phyloP scores from a whole-genome alignment of 2,329 filamentous ascomycete genomes.

The Ophiostoma quercus region DNA sequence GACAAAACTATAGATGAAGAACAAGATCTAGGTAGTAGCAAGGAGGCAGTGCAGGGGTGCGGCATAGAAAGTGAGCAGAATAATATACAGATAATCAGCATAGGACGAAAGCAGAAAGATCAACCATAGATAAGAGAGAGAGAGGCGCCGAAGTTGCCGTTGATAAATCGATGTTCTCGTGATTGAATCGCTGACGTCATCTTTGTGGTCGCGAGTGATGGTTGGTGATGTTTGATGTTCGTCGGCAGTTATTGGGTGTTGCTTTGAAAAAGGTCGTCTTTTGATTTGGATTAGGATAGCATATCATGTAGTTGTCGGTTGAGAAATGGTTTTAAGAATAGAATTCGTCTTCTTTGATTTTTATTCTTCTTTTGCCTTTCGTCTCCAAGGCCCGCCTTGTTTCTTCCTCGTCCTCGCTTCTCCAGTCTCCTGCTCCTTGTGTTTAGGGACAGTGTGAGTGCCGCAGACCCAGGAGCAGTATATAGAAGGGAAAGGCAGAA shows the following conservation, averaged over 20 bases:
- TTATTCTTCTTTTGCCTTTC: conserved; percentile 17
- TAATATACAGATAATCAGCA: neutral
- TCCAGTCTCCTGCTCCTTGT: conserved; percentile 5
- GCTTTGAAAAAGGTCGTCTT: neutral
- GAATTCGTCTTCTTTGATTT: conserved; percentile 3
- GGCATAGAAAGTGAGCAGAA: neutral
- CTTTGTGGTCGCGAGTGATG: neutral
- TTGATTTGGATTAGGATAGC: neutral
- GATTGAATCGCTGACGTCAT: neutral
- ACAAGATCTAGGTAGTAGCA: neutral
- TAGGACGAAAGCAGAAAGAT: neutral
- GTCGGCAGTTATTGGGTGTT: neutral
- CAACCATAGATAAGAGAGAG: conserved; percentile 1
- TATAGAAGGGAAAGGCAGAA: neutral
- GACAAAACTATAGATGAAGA: neutral
- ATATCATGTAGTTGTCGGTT: neutral
- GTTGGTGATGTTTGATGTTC: neutral
- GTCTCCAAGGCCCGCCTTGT: neutral
- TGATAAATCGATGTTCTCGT: neutral
- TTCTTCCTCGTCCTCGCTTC: conserved; percentile 15
- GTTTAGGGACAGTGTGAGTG: neutral
- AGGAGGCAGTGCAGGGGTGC: neutral
- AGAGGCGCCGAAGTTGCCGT: neutral
- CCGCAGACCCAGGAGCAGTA: neutral
- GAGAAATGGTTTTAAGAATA: neutral